Conservation (phyloP, 352 stramenopile genomes). For the Phytophthora fragariaefolia region DNA sequence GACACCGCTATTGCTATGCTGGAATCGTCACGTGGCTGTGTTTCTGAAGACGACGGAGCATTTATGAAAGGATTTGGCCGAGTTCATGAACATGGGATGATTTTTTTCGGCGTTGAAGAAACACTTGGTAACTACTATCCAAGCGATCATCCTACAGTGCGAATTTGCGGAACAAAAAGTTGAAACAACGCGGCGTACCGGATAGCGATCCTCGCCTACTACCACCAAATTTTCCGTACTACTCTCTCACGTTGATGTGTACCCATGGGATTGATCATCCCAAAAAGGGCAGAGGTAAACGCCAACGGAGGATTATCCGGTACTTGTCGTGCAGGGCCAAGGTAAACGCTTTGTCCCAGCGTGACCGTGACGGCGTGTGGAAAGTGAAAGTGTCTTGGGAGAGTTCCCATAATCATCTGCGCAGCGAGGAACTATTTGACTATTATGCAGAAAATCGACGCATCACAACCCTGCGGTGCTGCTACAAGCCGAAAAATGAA, state of each 20-base stretch:
- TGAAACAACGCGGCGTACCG: background rate
- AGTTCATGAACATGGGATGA: background rate
- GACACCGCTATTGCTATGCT: constrained; percentile 5
- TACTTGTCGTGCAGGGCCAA: constrained; percentile 4
- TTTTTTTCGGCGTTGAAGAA: constrained; percentile 3
- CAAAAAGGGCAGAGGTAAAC: constrained; percentile 10
- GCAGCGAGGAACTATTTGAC: background rate
- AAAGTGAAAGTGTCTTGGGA: background rate
- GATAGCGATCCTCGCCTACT: background rate
- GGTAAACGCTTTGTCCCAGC: background rate
- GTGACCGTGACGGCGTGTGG: background rate
- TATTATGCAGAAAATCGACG: constrained; percentile 14
- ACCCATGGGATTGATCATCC: constrained; percentile 17
- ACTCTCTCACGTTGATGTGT: constrained; percentile 6
- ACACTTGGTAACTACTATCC: background rate
- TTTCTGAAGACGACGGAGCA: background rate
- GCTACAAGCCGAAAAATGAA: background rate
- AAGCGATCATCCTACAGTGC: constrained; percentile 1
- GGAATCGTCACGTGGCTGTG: background rate
- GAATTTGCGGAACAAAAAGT: background rate
- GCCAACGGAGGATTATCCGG: constrained; percentile 1
- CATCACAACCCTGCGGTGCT: constrained; percentile 7
- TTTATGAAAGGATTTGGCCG: constrained; percentile 3
- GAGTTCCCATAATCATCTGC: background rate
- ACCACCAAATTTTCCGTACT: constrained; percentile 5